phyloP scores from a whole-genome alignment of 345 rosid genomes.

The Linum usitatissimum region DNA sequence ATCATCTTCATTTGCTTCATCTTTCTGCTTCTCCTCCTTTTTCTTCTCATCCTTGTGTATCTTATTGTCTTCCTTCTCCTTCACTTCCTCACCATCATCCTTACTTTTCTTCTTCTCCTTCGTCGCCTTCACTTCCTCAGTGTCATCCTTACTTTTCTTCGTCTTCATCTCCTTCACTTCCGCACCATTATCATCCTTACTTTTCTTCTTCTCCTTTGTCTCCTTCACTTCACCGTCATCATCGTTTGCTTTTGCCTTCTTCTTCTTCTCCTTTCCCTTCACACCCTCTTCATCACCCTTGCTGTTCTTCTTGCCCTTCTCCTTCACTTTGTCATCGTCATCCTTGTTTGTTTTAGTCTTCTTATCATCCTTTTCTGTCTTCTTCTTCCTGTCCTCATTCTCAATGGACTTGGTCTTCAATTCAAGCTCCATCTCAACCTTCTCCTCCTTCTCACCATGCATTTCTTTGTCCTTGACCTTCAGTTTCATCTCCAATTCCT shows the following conservation, averaged over 20 bases:
- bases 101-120: neutral
- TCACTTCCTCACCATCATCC: constrained; percentile 3
- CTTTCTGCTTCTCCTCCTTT: constrained; percentile 2
- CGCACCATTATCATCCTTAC: constrained; percentile 2
- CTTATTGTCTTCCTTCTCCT: neutral
- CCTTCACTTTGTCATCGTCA: neutral
- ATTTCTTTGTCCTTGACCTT: constrained; percentile 34
- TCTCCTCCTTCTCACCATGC: constrained; percentile 22
- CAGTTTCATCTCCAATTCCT: constrained; percentile 40
- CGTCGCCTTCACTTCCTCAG: neutral
- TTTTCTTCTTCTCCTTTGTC: constrained; percentile 10
- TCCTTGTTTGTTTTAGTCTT: constrained; percentile 3
- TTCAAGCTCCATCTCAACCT: constrained; percentile 38
- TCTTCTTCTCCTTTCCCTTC: neutral
- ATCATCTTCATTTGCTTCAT: constrained; percentile 5
- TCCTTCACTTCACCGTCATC: neutral
- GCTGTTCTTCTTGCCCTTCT: constrained; percentile 3
- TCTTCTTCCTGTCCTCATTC: constrained; percentile 19
- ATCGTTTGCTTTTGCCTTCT: constrained; percentile 6
- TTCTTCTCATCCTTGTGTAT: neutral
- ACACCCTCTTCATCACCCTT: constrained; percentile 3
- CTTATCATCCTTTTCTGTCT: constrained; percentile 8
- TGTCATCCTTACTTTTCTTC: neutral
- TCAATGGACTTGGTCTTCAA: constrained; percentile 47
- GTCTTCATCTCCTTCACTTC: constrained; percentile 10